phyloP scores from a whole-genome alignment of 805 yeast species.

The Yamadazyma tumulicola region DNA sequence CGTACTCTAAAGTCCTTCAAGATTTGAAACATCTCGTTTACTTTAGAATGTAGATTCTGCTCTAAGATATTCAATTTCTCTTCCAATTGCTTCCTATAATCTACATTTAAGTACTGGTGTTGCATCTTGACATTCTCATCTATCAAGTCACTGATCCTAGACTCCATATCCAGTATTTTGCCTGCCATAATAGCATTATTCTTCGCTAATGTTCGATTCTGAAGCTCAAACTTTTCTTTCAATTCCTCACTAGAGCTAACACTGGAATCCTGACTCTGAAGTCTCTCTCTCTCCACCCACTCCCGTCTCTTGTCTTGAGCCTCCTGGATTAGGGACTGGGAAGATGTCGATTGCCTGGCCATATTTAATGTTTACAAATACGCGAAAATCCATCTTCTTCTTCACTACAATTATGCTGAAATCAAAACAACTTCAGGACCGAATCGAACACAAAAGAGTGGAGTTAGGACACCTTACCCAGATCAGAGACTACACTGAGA shows the following conservation, averaged over 20 bases:
- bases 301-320: slow-evolving; percentile 10
- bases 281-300: neutral
- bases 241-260: neutral
- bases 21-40: slow-evolving; percentile 44
- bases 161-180: slow-evolving; percentile 52
- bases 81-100: slow-evolving; percentile 31
- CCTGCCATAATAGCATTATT: slow-evolving; percentile 52
- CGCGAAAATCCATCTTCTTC: slow-evolving; percentile 1
- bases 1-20: slow-evolving; percentile 35
- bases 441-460: slow-evolving; percentile 42
- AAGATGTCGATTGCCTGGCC: slow-evolving; percentile 18
- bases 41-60: slow-evolving; percentile 33
- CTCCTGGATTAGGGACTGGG: slow-evolving; percentile 14
- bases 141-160: slow-evolving; percentile 44
- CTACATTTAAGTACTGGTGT: slow-evolving; percentile 28
- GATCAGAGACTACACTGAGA: slow-evolving; percentile 44
- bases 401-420: slow-evolving; percentile 8
- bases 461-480: slow-evolving; percentile 51
- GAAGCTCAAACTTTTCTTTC: slow-evolving; percentile 1
- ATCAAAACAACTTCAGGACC: slow-evolving; percentile 17
- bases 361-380: slow-evolving; percentile 10
- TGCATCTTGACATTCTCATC: slow-evolving; percentile 47
- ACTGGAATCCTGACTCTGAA: neutral
- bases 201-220: slow-evolving; percentile 56
- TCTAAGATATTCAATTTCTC: slow-evolving; percentile 40